Conservation (phyloP, 2,329 filamentous ascomycete species). For the Neodidymelliopsis sp. region DNA sequence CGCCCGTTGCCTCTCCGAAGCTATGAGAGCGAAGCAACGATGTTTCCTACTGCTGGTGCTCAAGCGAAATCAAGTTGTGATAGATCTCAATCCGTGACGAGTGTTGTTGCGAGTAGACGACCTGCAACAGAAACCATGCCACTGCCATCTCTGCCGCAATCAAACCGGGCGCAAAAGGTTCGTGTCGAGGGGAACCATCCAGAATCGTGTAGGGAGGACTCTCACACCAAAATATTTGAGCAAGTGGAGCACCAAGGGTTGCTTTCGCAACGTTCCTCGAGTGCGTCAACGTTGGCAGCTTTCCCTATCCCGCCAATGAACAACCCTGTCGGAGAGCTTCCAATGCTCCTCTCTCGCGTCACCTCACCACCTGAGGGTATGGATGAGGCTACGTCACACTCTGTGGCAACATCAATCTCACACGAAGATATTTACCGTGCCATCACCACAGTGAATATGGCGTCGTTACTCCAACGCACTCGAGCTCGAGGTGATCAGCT, state of each 20-base stretch:
- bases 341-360: slow-evolving; percentile 14
- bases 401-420: not conserved
- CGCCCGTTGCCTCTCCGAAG: slow-evolving; percentile 23
- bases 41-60: slow-evolving; percentile 9
- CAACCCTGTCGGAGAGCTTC: slow-evolving; percentile 15
- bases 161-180: not conserved
- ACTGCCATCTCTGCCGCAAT: not conserved
- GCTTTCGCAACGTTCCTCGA: not conserved
- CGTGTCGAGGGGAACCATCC: not conserved
- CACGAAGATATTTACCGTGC: slow-evolving; percentile 13
- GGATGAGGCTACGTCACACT: not conserved
- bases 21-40: slow-evolving; percentile 20
- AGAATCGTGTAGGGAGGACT: not conserved
- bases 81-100: slow-evolving; percentile 5
- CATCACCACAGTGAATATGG: slow-evolving; percentile 17
- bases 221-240: slow-evolving; percentile 1
- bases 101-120: slow-evolving; percentile 1
- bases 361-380: not conserved
- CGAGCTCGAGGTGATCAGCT: slow-evolving; percentile 21
- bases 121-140: slow-evolving; percentile 1
- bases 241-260: not conserved
- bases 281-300: slow-evolving; percentile 5
- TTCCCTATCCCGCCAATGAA: slow-evolving; percentile 21
- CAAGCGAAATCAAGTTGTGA: not conserved
- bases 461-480: slow-evolving; percentile 15